These are phyloP conservation scores for Lichtheimia ornata DNA, from an alignment of 371 early-diverging fungal genomes.

Conservation along the genomic window DNA sequence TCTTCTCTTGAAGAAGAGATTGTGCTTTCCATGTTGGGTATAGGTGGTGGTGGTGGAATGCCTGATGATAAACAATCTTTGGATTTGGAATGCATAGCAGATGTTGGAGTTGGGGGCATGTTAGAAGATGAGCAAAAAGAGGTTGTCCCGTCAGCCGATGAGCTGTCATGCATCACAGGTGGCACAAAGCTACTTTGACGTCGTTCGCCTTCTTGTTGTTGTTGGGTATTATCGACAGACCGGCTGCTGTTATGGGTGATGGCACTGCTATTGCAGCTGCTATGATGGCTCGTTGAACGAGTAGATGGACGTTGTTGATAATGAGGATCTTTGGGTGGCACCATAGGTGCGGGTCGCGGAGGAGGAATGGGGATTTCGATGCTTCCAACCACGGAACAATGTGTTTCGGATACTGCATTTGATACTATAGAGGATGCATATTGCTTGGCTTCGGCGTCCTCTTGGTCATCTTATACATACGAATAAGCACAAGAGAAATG, in stretches of 20 bases:
- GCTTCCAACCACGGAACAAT: background rate
- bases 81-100: background rate
- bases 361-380: background rate
- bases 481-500: background rate
- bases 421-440: background rate
- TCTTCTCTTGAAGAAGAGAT: background rate
- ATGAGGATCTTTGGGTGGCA: conserved; percentile 1
- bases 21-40: background rate
- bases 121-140: background rate
- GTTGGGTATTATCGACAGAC: background rate
- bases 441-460: background rate
- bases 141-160: background rate
- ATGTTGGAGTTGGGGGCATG: conserved; percentile 1
- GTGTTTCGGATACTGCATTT: conserved; percentile 4
- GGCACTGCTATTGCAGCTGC: background rate
- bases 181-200: background rate
- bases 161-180: background rate
- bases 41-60: background rate
- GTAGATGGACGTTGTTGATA: background rate
- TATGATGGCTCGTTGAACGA: background rate
- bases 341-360: background rate
- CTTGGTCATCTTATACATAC: background rate
- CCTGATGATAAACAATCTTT: conserved; percentile 1
- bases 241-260: background rate
- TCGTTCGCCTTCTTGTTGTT: background rate